Conservation (phyloP, 2,329 filamentous ascomycete species). For the Colletotrichum costaricense region DNA sequence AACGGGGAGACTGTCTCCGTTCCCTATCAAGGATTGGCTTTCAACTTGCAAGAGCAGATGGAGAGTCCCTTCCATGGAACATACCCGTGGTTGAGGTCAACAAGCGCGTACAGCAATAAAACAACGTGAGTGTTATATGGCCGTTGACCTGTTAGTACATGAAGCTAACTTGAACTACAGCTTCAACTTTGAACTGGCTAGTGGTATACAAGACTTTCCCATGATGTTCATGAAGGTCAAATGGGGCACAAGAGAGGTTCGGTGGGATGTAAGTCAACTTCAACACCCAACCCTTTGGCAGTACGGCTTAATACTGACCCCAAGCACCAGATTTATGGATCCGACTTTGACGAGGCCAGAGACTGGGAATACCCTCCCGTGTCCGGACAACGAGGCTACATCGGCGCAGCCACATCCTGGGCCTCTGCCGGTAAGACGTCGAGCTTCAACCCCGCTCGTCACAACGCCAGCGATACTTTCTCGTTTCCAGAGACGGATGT, state of each 20-base stretch:
- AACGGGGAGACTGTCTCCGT: constrained; percentile 46
- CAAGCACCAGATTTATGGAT: constrained; percentile 48
- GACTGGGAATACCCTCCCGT: constrained; percentile 56
- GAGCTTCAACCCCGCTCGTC: constrained; percentile 46
- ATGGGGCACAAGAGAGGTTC: constrained; percentile 39
- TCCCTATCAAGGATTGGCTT: constrained; percentile 39
- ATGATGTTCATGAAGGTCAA: constrained; percentile 35
- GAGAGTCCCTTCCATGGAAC: constrained; percentile 27
- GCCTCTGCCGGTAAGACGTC: constrained; percentile 40
- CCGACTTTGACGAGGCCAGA: constrained; percentile 49
- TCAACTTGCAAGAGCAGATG: constrained; percentile 30
- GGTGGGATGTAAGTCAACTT: constrained; percentile 36
- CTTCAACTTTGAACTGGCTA: constrained; percentile 29
- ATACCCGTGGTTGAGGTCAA: constrained; percentile 27
- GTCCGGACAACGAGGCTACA: constrained; percentile 49
- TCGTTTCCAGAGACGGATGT: constrained; percentile 47
- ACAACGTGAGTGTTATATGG: constrained; percentile 12
- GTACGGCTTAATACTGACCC: not conserved
- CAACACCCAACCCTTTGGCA: too few species aligned
- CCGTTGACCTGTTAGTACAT: rapidly evolving
- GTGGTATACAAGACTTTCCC: constrained; percentile 35
- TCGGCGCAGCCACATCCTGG: constrained; percentile 53
- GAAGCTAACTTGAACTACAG: not conserved
- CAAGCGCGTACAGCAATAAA: constrained; percentile 17
- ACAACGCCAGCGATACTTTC: constrained; percentile 51